These are phyloP conservation scores for Leccinum angustisporum DNA, from an alignment of 1,284 basidiomycete genomes.

Conservation along the genomic window DNA sequence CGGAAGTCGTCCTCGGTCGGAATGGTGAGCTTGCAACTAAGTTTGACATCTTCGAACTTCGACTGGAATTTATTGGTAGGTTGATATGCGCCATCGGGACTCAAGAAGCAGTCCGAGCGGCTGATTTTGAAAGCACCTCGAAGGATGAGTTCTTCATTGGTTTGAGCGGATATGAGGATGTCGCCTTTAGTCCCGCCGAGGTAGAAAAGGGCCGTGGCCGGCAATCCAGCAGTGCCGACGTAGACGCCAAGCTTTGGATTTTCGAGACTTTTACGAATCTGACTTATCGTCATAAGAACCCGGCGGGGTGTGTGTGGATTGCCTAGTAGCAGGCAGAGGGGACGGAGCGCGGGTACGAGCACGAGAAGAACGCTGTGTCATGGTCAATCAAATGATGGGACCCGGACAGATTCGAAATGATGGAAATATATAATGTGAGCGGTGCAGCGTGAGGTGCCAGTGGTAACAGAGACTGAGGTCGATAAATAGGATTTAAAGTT, in stretches of 20 bases:
- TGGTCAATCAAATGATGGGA: too few species aligned
- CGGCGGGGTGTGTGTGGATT: background rate
- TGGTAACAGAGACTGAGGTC: too few species aligned
- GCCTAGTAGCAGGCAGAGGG: background rate
- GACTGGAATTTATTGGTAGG: background rate
- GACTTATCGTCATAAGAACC: background rate
- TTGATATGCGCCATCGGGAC: background rate
- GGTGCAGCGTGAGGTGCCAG: too few species aligned
- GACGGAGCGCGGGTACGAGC: background rate
- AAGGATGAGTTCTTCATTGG: background rate
- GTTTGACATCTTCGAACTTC: background rate
- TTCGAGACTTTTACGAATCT: background rate
- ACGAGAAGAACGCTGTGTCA: too few species aligned
- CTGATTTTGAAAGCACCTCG: background rate
- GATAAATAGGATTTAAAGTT: too few species aligned
- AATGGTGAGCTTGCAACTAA: background rate
- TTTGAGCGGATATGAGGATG: background rate
- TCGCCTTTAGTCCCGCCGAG: background rate
- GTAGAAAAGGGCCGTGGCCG: background rate
- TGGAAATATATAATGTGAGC: too few species aligned
- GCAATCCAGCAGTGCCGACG: background rate
- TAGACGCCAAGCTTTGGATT: background rate
- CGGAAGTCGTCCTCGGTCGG: background rate
- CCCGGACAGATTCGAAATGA: too few species aligned
- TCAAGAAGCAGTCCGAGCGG: background rate